phyloP scores from a whole-genome alignment of 1,284 basidiomycete species.

The Laetiporus sulphureus region DNA sequence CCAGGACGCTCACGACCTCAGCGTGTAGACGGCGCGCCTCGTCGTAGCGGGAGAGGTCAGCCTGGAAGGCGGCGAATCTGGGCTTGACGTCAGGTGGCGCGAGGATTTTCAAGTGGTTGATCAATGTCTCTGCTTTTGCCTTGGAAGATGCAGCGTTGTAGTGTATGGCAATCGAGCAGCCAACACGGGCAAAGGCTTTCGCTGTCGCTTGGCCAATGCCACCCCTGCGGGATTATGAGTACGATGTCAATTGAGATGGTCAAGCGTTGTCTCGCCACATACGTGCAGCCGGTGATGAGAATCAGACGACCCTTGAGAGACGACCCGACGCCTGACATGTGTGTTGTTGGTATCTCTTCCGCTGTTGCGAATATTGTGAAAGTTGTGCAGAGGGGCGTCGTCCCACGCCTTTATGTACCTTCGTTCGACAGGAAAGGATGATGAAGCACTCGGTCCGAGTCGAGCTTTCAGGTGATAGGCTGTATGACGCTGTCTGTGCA shows the following conservation, averaged over 20 bases:
- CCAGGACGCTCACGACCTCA: slow-evolving; percentile 36
- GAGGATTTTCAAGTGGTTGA: slow-evolving; percentile 28
- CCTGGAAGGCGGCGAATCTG: slow-evolving; percentile 37
- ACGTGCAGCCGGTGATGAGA: slow-evolving; percentile 29
- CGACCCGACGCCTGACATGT: slow-evolving; percentile 6
- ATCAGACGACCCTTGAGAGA: slow-evolving; percentile 16
- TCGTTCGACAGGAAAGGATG: too few species aligned
- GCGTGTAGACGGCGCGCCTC: slow-evolving; percentile 35
- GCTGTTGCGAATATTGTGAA: too few species aligned
- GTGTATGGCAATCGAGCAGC: slow-evolving; percentile 47
- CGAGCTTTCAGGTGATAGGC: too few species aligned
- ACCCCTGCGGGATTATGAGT: slow-evolving; percentile 27
- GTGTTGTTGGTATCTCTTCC: too few species aligned
- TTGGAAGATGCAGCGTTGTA: slow-evolving; percentile 33
- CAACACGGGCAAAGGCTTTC: slow-evolving; percentile 34
- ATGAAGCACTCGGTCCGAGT: too few species aligned
- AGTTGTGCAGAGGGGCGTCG: too few species aligned
- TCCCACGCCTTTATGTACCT: too few species aligned
- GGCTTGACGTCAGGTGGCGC: slow-evolving; percentile 21
- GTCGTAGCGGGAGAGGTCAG: slow-evolving; percentile 40
- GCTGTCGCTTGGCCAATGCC: slow-evolving; percentile 48
- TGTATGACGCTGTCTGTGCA: too few species aligned
- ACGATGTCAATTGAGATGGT: slow-evolving; percentile 1
- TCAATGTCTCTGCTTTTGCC: slow-evolving; percentile 31
- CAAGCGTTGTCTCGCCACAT: slow-evolving; percentile 8